phyloP scores from a whole-genome alignment of 768 basidiomycete species.

The Neoboletus magnificus region DNA sequence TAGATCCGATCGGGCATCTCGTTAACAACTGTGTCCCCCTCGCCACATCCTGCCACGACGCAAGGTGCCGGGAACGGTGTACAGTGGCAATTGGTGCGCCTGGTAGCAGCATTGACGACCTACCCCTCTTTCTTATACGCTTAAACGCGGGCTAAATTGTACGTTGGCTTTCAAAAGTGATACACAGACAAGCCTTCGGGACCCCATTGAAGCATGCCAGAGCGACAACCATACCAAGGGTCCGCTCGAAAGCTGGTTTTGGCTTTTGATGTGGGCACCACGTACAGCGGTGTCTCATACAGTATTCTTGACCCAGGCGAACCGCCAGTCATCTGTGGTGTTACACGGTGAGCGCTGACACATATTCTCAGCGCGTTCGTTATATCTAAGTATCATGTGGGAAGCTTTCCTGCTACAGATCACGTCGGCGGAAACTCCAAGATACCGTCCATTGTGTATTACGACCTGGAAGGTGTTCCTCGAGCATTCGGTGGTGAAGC shows the following conservation, averaged over 20 bases:
- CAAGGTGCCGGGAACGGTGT: background rate
- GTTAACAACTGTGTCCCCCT: constrained; percentile 9
- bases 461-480: constrained; percentile 38
- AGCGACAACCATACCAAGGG: constrained; percentile 39
- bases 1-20: constrained; percentile 8
- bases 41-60: constrained; percentile 11
- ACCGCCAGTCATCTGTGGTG: constrained; percentile 18
- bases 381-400: constrained; percentile 6
- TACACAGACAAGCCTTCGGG: background rate
- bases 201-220: constrained; percentile 17
- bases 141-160: background rate
- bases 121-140: background rate
- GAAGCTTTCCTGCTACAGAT: constrained; percentile 47
- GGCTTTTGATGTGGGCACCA: constrained; percentile 53
- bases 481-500: constrained; percentile 48
- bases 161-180: background rate
- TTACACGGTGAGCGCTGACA: constrained; percentile 20
- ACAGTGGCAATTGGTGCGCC: background rate
- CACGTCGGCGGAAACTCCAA: constrained; percentile 47
- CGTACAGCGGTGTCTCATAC: constrained; percentile 49
- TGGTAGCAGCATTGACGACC: background rate
- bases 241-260: constrained; percentile 42
- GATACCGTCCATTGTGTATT: constrained; percentile 49
- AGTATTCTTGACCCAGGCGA: constrained; percentile 32
- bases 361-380: background rate